A percentile compares a stretch with the other conserved stretches of the same genome.
These are phyloP conservation scores for Cryptococcus floricola DNA, from an alignment of 1,284 basidiomycete species.

Conservation along the genomic window DNA sequence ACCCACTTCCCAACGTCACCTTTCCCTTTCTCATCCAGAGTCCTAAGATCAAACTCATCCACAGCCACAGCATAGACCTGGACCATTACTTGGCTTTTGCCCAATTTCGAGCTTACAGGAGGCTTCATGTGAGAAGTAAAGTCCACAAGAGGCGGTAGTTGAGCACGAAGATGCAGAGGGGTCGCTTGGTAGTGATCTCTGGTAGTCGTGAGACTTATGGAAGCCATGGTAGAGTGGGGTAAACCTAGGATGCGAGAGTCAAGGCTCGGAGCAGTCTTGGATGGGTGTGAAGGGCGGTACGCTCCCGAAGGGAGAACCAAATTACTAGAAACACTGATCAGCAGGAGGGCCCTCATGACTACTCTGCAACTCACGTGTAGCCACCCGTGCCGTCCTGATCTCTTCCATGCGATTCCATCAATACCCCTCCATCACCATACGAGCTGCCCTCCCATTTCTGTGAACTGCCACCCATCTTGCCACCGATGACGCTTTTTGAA, in stretches of 20 bases:
- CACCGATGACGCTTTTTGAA: constrained; percentile 26
- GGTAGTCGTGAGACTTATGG: constrained; percentile 56
- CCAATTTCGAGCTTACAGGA: constrained; percentile 59
- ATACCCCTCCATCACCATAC: constrained; percentile 28
- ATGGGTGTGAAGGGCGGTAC: constrained; percentile 49
- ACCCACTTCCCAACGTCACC: constrained; percentile 51
- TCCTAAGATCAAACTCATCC: constrained; percentile 65
- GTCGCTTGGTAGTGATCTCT: constrained; percentile 35
- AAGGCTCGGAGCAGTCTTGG: constrained; percentile 52
- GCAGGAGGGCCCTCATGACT: background rate
- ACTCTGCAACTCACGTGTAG: constrained; percentile 30
- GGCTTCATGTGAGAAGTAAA: constrained; percentile 67
- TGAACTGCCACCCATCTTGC: constrained; percentile 2
- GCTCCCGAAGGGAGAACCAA: constrained; percentile 65
- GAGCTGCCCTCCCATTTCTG: constrained; percentile 32
- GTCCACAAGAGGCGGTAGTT: constrained; percentile 51
- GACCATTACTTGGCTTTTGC: constrained; percentile 64
- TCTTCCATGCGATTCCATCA: constrained; percentile 37
- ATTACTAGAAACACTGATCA: constrained; percentile 55
- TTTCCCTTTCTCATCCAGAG: constrained; percentile 54
- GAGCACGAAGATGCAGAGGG: constrained; percentile 52
- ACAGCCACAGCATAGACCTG: constrained; percentile 80
- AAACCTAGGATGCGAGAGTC: constrained; percentile 69
- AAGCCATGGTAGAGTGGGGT: constrained; percentile 79
- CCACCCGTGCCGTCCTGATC: constrained; percentile 27